A percentile compares a stretch with the other conserved stretches of the same genome.
Conservation (phyloP, 2,329 filamentous ascomycete genomes). For the Grosmannia clavigera region DNA sequence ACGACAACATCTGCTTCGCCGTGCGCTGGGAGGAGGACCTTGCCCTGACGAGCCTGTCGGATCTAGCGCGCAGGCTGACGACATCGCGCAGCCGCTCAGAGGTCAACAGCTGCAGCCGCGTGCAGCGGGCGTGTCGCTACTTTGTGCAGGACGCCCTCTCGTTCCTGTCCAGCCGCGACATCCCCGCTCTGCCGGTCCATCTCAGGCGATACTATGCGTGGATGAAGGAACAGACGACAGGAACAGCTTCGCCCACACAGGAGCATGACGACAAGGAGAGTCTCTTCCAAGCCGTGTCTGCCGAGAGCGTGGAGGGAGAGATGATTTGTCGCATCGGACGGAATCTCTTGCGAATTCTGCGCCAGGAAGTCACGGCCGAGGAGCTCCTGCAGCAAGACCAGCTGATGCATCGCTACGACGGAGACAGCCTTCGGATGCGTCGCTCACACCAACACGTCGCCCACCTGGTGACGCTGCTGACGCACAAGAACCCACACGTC, state of each 20-base stretch:
- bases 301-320: slow-evolving; percentile 3
- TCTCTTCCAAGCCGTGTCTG: background rate
- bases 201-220: background rate
- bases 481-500: slow-evolving; percentile 15
- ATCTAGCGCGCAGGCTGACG: background rate
- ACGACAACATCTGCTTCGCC: background rate
- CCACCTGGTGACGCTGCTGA: slow-evolving; percentile 4
- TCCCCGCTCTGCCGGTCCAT: background rate
- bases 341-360: slow-evolving; percentile 14
- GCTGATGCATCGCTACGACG: slow-evolving; percentile 11
- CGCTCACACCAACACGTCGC: slow-evolving; percentile 8
- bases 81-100: background rate
- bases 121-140: background rate
- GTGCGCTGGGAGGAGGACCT: background rate
- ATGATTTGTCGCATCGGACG: slow-evolving; percentile 4
- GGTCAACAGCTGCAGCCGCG: background rate
- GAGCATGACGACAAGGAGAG: background rate
- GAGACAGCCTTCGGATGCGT: slow-evolving; percentile 7
- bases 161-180: background rate
- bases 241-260: background rate
- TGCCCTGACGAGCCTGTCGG: background rate
- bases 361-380: slow-evolving; percentile 15
- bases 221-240: background rate
- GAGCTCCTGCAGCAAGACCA: slow-evolving; percentile 17
- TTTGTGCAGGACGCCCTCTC: background rate